A percentile compares a stretch with the other conserved stretches of the same genome.
These are phyloP conservation scores for Colletotrichum camelliae DNA, from an alignment of 2,329 filamentous ascomycete species.

Conservation along the genomic window DNA sequence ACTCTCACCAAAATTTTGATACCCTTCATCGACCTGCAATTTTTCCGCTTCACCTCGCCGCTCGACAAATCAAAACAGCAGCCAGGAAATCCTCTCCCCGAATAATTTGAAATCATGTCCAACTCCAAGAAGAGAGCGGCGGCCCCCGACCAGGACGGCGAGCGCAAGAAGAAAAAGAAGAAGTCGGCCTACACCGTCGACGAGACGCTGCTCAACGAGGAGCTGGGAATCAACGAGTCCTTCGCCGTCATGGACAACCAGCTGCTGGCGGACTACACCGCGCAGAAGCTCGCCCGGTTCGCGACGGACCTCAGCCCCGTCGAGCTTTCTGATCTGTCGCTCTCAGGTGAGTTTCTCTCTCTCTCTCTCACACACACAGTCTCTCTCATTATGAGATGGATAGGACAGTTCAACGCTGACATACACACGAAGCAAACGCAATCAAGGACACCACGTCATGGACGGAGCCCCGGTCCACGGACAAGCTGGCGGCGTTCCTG, in stretches of 20 bases:
- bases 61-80: neutral
- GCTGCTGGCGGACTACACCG: slow-evolving; percentile 84
- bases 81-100: neutral
- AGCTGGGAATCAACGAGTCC: slow-evolving; percentile 78
- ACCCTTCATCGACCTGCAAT: neutral
- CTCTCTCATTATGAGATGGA: neutral
- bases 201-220: slow-evolving; percentile 65
- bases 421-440: slow-evolving; percentile 60
- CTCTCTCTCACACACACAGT: neutral
- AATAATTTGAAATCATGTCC: slow-evolving; percentile 34
- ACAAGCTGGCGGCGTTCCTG: slow-evolving; percentile 80
- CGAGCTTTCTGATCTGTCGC: slow-evolving; percentile 81
- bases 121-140: slow-evolving; percentile 62
- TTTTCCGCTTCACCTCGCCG: neutral
- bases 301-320: slow-evolving; percentile 81
- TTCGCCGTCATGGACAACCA: slow-evolving; percentile 84
- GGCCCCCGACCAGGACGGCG: slow-evolving; percentile 46
- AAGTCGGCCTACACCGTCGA: slow-evolving; percentile 57
- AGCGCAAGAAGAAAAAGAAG: slow-evolving; percentile 57
- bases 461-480: slow-evolving; percentile 67
- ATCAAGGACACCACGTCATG: slow-evolving; percentile 84
- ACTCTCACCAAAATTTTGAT: neutral
- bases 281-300: slow-evolving; percentile 78
- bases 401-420: neutral
- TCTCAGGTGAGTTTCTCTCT: slow-evolving; percentile 67